A percentile compares a stretch with the other conserved stretches of the same genome.
phyloP scores from a whole-genome alignment of 495 filamentous ascomycete species.

The Corynascus novoguineensis region DNA sequence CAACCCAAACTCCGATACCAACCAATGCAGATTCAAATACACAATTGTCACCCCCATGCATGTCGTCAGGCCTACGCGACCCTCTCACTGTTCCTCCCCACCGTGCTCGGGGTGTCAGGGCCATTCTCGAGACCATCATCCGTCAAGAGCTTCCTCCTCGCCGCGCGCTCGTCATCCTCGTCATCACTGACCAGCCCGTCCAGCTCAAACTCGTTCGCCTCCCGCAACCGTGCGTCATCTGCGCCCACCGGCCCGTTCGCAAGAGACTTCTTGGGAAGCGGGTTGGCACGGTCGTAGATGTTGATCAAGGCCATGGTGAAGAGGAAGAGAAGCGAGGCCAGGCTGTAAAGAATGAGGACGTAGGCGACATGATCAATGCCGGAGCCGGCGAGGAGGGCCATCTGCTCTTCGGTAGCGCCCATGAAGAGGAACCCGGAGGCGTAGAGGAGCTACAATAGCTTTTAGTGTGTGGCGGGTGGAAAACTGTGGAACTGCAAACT shows the following conservation, averaged over 20 bases:
- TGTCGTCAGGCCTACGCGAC: slow-evolving; percentile 17
- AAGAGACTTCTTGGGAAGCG: slow-evolving; percentile 13
- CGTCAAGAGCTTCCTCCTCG: slow-evolving; percentile 35
- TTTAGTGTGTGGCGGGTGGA: background rate
- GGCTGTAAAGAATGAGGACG: slow-evolving; percentile 80
- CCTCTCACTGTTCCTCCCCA: slow-evolving; percentile 31
- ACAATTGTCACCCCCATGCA: background rate
- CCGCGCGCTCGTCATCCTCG: slow-evolving; percentile 52
- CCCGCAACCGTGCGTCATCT: slow-evolving; percentile 49
- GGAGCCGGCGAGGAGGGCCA: slow-evolving; percentile 64
- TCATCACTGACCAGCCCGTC: slow-evolving; percentile 86
- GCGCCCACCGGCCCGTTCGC: slow-evolving; percentile 24
- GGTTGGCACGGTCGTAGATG: slow-evolving; percentile 61
- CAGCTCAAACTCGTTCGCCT: slow-evolving; percentile 88
- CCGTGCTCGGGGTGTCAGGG: slow-evolving; percentile 35
- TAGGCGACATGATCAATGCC: slow-evolving; percentile 86
- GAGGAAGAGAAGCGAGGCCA: slow-evolving; percentile 87
- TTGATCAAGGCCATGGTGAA: slow-evolving; percentile 78
- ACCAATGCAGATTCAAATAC: background rate
- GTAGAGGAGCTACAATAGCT: slow-evolving; percentile 62
- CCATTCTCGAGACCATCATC: slow-evolving; percentile 28
- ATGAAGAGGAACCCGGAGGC: slow-evolving; percentile 96
- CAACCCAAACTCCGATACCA: background rate
- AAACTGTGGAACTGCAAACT: slow-evolving; percentile 34
- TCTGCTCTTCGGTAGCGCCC: slow-evolving; percentile 95